A percentile compares a stretch with the other conserved stretches of the same genome.
Evolutionary conservation across 1,139 yeast genomes (phyloP).

Genomic region (Torulaspora pretoriensis): DNA sequence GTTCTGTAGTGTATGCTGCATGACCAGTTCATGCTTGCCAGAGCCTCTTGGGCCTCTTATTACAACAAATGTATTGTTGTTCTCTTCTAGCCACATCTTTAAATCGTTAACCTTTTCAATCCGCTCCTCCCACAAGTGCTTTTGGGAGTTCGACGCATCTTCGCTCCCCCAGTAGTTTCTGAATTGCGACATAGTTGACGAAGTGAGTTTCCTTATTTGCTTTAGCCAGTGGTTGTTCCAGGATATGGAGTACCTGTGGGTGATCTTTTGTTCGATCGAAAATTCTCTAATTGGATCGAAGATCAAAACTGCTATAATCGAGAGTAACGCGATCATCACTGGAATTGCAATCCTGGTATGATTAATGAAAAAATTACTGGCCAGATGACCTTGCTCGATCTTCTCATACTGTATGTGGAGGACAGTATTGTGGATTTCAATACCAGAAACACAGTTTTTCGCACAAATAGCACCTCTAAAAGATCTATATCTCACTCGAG

Average conservation of each 20-base stretch:
- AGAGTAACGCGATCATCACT: constrained; percentile 53
- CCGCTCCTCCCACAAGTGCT: constrained; percentile 67
- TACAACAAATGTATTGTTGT: constrained; percentile 78
- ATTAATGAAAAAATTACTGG: constrained; percentile 56
- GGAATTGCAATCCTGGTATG: constrained; percentile 78
- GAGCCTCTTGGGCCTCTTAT: constrained; percentile 93
- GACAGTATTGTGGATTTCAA: constrained; percentile 53
- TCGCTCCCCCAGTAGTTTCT: constrained; percentile 39
- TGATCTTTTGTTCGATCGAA: constrained; percentile 69
- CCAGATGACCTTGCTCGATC: constrained; percentile 46
- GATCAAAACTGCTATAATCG: constrained; percentile 76
- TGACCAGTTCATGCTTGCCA: constrained; percentile 79
- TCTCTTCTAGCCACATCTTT: constrained; percentile 69
- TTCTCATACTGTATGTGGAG: constrained; percentile 73
- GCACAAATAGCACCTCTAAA: constrained; percentile 77
- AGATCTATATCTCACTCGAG: constrained; percentile 48
- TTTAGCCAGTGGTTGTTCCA: constrained; percentile 37
- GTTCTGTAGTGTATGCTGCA: constrained; percentile 58
- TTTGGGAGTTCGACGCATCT: constrained; percentile 38
- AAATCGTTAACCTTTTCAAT: constrained; percentile 62
- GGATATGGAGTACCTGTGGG: constrained; percentile 45
- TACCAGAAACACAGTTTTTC: constrained; percentile 85
- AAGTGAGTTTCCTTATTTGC: constrained; percentile 37
- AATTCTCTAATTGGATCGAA: constrained; percentile 91
- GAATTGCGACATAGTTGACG: constrained; percentile 41